Evolutionary conservation across 805 yeast species (phyloP), one percentile per base, ranked within the genome.

Genomic region (Lachancea meyersii): DNA sequence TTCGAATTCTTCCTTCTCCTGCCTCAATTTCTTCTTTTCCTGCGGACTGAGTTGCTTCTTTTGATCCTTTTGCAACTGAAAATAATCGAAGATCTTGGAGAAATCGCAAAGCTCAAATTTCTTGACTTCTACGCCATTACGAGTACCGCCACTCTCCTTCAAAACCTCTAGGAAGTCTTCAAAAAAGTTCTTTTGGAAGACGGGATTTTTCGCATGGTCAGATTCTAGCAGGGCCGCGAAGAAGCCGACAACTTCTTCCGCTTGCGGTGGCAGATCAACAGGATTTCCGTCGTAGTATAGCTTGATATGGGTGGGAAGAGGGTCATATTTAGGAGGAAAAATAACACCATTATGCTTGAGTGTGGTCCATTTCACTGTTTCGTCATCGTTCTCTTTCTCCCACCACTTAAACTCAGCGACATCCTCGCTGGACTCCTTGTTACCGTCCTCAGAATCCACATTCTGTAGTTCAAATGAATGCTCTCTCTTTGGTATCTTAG

Each of bases 161-260:
- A 91, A 58, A 0, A 89, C 93, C 44, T 71, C 63, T 31, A 67
- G 47, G 57, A 89, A 89, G 63, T 91, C 97, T 9, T 70, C 59
- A 54, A 91, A 91, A 68, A 91, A 91, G 62, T 91, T 91, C 57
- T 79, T 77, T 50, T 82, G 95, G 62, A 91, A 91, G 0, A 77
- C 79, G 0, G 94, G 88, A 57, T 88, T 91, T 48, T 80, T 75
- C 10, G 88, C 93, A 64, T 91, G 96, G 50, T 91, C 96, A 1
- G 88, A 75, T 50, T 86, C 88, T 34, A 89, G 49, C 77, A 91
- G 73, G 5, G 96, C 96, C 8, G 83, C 97, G 62, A 74, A 91
- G 57, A 88, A 91, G 0, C 96, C 97, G 0, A 97, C 97, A 27
- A 91, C 96, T 63, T 91, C 97, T 64, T 91, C 98, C 2, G 96